Evolutionary conservation across 768 basidiomycete genomes (phyloP).

Genomic region (Calocybe indica): DNA sequence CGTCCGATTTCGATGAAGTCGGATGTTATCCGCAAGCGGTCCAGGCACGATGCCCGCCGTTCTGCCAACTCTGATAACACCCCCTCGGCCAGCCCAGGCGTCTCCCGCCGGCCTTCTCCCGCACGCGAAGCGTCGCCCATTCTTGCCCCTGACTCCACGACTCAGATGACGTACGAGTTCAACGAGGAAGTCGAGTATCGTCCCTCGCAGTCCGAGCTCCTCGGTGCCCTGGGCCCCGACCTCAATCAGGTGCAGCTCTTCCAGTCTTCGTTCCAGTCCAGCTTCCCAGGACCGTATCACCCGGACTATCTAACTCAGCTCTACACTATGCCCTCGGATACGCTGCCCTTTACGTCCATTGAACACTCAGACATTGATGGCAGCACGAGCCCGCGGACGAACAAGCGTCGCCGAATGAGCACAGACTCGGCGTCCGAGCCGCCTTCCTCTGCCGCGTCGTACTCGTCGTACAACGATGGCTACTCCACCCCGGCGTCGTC

Average conservation of each 20-base stretch:
- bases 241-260: constrained; percentile 30
- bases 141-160: constrained; percentile 63
- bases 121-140: constrained; percentile 56
- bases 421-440: constrained; percentile 45
- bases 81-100: constrained; percentile 70
- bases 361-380: constrained; percentile 29
- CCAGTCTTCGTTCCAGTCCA: no score
- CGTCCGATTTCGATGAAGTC: constrained; percentile 91
- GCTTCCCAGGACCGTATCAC: constrained; percentile 69
- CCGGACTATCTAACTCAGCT: constrained; percentile 62
- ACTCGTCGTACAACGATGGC: constrained; percentile 54
- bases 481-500: constrained; percentile 51
- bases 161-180: constrained; percentile 48
- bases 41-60: constrained; percentile 73
- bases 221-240: constrained; percentile 35
- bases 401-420: constrained; percentile 73
- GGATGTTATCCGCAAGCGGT: constrained; percentile 83
- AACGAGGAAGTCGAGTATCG: constrained; percentile 37
- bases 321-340: constrained; percentile 38
- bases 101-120: constrained; percentile 70
- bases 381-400: constrained; percentile 39
- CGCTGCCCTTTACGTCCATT: constrained; percentile 47
- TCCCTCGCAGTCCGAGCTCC: constrained; percentile 45
- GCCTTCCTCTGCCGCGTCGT: constrained; percentile 60
- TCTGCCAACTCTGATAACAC: constrained; percentile 59